Conservation (phyloP, 306 rosid genomes). For the Cicer yamashitae region DNA sequence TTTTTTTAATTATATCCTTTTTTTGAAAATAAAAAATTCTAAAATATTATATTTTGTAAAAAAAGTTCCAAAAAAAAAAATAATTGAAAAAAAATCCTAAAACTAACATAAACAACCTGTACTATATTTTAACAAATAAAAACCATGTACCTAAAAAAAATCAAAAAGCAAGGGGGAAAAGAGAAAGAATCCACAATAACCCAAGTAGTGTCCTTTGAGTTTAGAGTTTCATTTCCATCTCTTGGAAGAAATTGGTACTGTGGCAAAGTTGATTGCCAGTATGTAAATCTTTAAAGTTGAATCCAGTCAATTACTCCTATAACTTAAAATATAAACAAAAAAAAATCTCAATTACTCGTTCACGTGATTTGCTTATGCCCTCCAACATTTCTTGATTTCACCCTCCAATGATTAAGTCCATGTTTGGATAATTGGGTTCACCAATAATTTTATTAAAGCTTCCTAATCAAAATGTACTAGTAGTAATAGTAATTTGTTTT, state of each 20-base stretch:
- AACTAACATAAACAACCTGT: too few relatives aligned
- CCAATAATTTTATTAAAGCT: too few relatives aligned
- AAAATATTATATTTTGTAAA: too few relatives aligned
- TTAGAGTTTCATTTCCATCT: constrained; percentile 6
- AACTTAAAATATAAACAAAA: too few relatives aligned
- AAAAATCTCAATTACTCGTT: neutral
- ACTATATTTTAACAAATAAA: neutral
- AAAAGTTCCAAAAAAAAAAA: too few relatives aligned
- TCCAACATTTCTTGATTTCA: neutral
- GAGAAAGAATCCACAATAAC: constrained; percentile 2
- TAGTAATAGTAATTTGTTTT: too few relatives aligned
- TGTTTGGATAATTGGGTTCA: too few relatives aligned
- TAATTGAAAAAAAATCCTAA: too few relatives aligned
- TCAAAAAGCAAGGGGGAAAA: neutral
- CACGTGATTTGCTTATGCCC: constrained; percentile 34
- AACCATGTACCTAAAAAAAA: neutral
- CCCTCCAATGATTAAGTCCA: too few relatives aligned
- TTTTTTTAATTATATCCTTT: too few relatives aligned
- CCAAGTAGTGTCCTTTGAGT: neutral
- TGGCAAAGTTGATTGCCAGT: constrained; percentile 21
- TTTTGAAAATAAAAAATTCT: too few relatives aligned
- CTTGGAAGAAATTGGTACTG: neutral
- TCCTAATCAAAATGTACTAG: too few relatives aligned
- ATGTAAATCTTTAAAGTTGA: constrained; percentile 19
- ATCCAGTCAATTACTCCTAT: neutral